Evolutionary conservation across 2,329 filamentous ascomycete genomes (phyloP), one percentile per base, ranked within the genome.

Genomic region (Talaromyces sp.): DNA sequence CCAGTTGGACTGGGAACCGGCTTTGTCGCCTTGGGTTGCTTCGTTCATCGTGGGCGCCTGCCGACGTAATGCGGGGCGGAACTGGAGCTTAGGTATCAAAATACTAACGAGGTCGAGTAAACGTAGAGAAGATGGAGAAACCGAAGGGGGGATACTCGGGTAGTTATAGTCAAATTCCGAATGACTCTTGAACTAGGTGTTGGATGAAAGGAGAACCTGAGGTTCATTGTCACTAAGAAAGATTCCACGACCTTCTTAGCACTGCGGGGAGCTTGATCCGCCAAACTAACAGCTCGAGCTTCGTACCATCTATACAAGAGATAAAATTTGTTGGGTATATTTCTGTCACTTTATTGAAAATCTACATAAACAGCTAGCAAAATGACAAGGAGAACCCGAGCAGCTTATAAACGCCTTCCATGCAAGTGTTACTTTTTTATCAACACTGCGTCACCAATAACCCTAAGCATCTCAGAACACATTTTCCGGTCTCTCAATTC

Each of bases 1-100:
- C 76, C 87, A 94, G 66, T 93, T 84, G 60, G 84, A 84, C 9
- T 78, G 81, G 33, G 85, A 79, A 65, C 92, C 83, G 64, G 92
- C 86, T 67, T 82, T 81, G 65, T 84, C 83, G 66, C 86, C 93
- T 67, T 84, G 78, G 22, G 77, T 76, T 64, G 84, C 84, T 52
- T 82, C 76, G 68, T 85, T 81, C 81, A 87, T 87, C 19, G 60
- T 61, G 37, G 41, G 24, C 22, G 37, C 6, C 35, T 59, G 19
- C 16, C 2, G 45, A n/a, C 37, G 33, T 31, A 45, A 22, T 59
- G 39, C 39, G 35, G 56, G 56, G 35, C 14, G 22, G 8, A 7
- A 33, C 16, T 16, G 14, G 16, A 41, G 39, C 14, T 41, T 8
- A 6, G 3, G 19, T 22, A 47, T 24, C 6, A 22, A 19, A 19